Percentiles rank a stretch among this genome's conserved stretches.
These are phyloP conservation scores for Pyricularia grisea DNA, from an alignment of 2,329 filamentous ascomycete species.

Conservation along the genomic window DNA sequence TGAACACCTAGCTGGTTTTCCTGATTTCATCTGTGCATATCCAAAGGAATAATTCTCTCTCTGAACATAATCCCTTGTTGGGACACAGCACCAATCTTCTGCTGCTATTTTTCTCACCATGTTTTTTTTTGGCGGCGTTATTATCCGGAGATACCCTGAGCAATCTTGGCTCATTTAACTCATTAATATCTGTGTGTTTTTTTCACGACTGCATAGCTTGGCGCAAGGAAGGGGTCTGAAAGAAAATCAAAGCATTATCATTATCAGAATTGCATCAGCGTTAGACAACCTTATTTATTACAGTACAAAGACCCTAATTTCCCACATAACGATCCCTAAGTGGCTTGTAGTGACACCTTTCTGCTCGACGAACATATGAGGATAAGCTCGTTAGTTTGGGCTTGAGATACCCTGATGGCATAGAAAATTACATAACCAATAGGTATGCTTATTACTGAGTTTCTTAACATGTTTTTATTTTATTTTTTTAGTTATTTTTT, in stretches of 20 bases:
- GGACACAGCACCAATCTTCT: neutral
- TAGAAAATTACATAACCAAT: neutral
- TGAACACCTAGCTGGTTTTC: neutral
- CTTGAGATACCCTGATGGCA: neutral
- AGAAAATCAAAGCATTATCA: neutral
- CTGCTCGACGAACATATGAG: neutral
- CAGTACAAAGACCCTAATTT: neutral
- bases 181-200: neutral
- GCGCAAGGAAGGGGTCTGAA: neutral
- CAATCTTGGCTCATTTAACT: neutral
- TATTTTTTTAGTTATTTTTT: no score
- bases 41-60: neutral
- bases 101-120: neutral
- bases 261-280: neutral
- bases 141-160: neutral
- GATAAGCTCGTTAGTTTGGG: neutral
- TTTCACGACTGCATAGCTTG: neutral
- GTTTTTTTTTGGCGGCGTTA: neutral
- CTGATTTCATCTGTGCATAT: neutral
- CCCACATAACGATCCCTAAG: neutral
- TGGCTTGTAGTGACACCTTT: neutral
- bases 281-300: neutral
- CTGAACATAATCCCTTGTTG: neutral
- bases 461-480: neutral
- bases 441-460: neutral